Evolutionary conservation across 108 stramenopile species (phyloP), one percentile per base, ranked within the genome.

Genomic region (Nitzschia sp.): DNA sequence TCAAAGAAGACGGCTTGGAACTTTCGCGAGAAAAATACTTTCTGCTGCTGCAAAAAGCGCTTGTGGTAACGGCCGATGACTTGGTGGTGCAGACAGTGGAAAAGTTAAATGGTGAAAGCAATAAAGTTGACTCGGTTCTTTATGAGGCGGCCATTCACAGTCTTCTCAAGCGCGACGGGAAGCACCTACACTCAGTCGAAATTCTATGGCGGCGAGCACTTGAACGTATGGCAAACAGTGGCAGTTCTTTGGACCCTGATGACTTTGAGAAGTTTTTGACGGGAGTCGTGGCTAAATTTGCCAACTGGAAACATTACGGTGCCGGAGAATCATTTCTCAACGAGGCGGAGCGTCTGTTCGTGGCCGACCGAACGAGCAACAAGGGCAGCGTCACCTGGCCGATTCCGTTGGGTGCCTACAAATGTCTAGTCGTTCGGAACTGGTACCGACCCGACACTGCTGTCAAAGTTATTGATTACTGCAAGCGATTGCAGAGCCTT

Each of bases 381-480:
- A 35, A 54, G 3, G 45, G 38, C 21, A 24, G 38, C n/a, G 46
- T 24, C 18, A 30, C 24, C 8, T 70, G 34, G 5, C 28, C 58
- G 24, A 70, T 70, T 55, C 69, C 76, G 33, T 29, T 71, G 18
- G 66, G 66, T 3, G 49, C 62, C 53, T 78, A 71, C 47, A 46
- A 64, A 15, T 32, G 33, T 15, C 33, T 68, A 6, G 56, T 78
- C 29, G 54, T 68, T 56, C 77, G 71, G 34, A 59, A 65, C 0
- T 78, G 71, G 71, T 68, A 70, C 38, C 59, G 62, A 35, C 45
- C 45, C 17, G 66, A 71, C 17, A 72, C 64, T 1, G 60, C 70
- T 0, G 28, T 15, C 27, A 46, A 21, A 56, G 65, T 68, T 0
- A 59, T 66, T 23, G 24, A 26, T 24, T 46, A 33, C 0, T 72